phyloP scores from a whole-genome alignment of 1,284 basidiomycete genomes.

The Cutaneotrichosporon cutaneum region DNA sequence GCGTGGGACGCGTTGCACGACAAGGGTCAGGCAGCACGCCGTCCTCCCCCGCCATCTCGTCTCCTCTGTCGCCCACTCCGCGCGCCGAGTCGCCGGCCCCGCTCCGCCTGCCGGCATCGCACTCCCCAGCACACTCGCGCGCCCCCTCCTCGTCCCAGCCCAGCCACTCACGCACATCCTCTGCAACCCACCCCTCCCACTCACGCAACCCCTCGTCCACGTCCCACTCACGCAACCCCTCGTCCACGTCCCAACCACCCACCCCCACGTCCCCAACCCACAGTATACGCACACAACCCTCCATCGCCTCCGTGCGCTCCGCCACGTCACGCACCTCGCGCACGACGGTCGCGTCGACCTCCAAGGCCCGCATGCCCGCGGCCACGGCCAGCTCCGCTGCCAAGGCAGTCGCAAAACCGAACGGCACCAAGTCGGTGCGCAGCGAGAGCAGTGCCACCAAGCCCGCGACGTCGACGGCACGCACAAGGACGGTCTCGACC shows the following conservation, averaged over 20 bases:
- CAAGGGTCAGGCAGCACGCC: constrained; percentile 1
- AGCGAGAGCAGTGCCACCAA: constrained; percentile 7
- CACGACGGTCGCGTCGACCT: constrained; percentile 1
- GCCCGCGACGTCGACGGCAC: neutral
- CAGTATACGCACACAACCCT: constrained; percentile 1
- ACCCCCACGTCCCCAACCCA: neutral
- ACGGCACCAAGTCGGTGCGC: neutral
- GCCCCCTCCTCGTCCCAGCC: too few species aligned
- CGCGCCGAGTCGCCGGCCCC: neutral
- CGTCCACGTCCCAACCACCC: constrained; percentile 1
- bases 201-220: neutral
- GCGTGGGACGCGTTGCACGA: constrained; percentile 6
- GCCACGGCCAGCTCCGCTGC: neutral
- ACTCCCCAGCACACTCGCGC: neutral
- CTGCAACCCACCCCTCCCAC: neutral
- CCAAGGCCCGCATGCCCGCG: constrained; percentile 1
- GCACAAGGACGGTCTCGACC: neutral
- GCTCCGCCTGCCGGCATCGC: neutral
- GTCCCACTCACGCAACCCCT: constrained; percentile 1
- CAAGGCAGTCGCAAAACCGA: neutral
- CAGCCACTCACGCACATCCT: neutral
- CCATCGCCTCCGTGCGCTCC: constrained; percentile 11
- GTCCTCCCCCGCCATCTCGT: constrained; percentile 5
- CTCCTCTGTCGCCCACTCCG: neutral
- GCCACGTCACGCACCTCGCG: neutral